Evolutionary conservation across 139 green algal species (phyloP).

Genomic region (Chlorella ohadii): DNA sequence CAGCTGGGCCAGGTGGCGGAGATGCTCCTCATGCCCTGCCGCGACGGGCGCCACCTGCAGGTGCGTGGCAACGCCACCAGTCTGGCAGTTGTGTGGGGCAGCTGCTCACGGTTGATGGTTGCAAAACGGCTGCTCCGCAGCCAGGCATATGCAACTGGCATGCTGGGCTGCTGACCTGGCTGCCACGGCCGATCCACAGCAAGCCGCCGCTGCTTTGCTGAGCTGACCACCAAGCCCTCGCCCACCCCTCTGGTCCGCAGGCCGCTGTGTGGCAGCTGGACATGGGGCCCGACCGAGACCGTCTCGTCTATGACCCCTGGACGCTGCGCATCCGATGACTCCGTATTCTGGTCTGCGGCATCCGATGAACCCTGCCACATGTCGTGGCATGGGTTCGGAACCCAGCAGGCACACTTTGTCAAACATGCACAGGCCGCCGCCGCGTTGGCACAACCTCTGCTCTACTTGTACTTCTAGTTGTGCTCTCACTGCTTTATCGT

Average conservation of each 20-base stretch:
- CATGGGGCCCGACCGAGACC: neutral
- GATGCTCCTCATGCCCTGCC: conserved; percentile 22
- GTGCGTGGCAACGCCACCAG: neutral
- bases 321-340: neutral
- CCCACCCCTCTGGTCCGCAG: neutral
- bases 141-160: too few species aligned
- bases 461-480: neutral
- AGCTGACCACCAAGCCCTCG: neutral
- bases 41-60: conserved; percentile 19
- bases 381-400: too few species aligned
- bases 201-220: neutral
- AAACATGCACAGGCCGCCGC: too few species aligned
- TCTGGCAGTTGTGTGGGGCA: neutral
- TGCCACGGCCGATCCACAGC: too few species aligned
- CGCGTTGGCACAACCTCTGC: too few species aligned
- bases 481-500: neutral
- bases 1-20: neutral
- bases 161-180: too few species aligned
- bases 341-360: too few species aligned
- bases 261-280: conserved; percentile 8
- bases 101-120: neutral
- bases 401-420: too few species aligned
- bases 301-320: neutral
- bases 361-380: too few species aligned
- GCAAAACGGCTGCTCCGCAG: too few species aligned